Conservation (phyloP, 1,139 yeast genomes). For the Nakaseomyces glabratus region DNA sequence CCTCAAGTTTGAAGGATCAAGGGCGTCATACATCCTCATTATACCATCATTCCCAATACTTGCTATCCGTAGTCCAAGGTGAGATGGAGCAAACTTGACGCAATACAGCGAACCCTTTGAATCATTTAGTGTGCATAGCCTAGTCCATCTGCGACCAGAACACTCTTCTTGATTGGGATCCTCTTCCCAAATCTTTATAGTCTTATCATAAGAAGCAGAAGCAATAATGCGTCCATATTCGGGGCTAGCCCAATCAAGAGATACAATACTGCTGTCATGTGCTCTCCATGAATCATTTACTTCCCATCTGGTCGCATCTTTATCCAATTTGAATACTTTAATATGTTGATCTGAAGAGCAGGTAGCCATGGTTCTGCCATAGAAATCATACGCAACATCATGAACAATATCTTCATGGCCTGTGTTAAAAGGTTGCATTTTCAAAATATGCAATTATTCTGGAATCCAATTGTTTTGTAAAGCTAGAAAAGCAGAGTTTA, state of each 20-base stretch:
- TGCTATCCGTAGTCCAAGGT: conserved; percentile 73
- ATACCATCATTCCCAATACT: conserved; percentile 88
- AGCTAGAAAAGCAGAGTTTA: too few relatives aligned
- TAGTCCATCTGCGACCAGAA: conserved; percentile 75
- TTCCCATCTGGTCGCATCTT: conserved; percentile 55
- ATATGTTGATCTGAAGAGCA: conserved; percentile 89
- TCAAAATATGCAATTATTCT: too few relatives aligned
- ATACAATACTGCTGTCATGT: conserved; percentile 79
- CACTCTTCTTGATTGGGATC: conserved; percentile 67
- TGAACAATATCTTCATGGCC: conserved; percentile 90
- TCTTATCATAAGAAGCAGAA: conserved; percentile 81
- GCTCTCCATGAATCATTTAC: conserved; percentile 88
- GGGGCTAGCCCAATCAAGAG: conserved; percentile 89
- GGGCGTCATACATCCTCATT: conserved; percentile 75
- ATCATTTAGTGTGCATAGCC: conserved; percentile 68
- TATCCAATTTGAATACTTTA: conserved; percentile 70
- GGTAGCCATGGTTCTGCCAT: conserved; percentile 83
- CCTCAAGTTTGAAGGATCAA: conserved; percentile 78
- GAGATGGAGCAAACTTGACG: conserved; percentile 81
- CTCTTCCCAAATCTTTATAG: conserved; percentile 87
- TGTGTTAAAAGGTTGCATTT: conserved; percentile 54
- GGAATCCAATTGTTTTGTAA: too few relatives aligned
- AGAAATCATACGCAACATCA: conserved; percentile 80
- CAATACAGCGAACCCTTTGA: conserved; percentile 85
- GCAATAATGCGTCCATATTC: conserved; percentile 84